phyloP scores from a whole-genome alignment of 2,329 filamentous ascomycete genomes.

The Xylariaceae sp. region DNA sequence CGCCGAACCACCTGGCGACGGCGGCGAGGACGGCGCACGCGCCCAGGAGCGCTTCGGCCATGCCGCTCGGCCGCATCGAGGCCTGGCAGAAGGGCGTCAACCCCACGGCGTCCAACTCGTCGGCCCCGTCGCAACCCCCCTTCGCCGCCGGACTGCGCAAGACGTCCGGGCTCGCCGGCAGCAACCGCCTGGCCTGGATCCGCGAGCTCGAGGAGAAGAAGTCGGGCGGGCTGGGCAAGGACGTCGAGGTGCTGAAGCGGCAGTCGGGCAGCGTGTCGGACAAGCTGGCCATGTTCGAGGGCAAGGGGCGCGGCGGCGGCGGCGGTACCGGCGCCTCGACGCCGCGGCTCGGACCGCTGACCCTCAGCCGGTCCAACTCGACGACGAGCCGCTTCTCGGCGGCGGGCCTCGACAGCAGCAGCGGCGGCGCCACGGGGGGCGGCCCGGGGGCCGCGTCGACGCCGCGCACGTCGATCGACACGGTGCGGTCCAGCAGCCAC shows the following conservation, averaged over 20 bases:
- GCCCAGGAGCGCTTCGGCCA: slow-evolving; percentile 2
- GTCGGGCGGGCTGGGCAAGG: slow-evolving; percentile 4
- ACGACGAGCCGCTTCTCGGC: slow-evolving; percentile 11
- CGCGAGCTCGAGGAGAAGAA: slow-evolving; percentile 13
- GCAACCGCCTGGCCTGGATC: slow-evolving; percentile 12
- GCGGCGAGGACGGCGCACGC: too few relatives aligned
- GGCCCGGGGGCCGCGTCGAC: slow-evolving; percentile 6
- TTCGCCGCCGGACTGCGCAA: slow-evolving; percentile 3
- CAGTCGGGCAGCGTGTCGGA: slow-evolving; percentile 7
- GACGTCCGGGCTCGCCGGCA: slow-evolving; percentile 4
- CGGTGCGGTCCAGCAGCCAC: slow-evolving; percentile 9
- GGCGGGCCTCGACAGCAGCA: slow-evolving; percentile 5
- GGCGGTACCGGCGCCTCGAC: not conserved
- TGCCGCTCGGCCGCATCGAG: slow-evolving; percentile 8
- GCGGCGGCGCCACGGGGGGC: slow-evolving; percentile 6
- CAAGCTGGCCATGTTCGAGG: slow-evolving; percentile 11
- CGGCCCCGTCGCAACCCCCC: not conserved
- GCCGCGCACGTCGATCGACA: slow-evolving; percentile 10
- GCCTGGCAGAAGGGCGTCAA: slow-evolving; percentile 10
- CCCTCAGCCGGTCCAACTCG: slow-evolving; percentile 8
- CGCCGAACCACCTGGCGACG: too few relatives aligned
- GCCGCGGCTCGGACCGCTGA: slow-evolving; percentile 3
- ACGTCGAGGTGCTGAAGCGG: slow-evolving; percentile 8
- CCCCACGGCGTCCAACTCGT: not conserved
- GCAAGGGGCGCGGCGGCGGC: too few relatives aligned